A percentile compares a stretch with the other conserved stretches of the same genome.
These are phyloP conservation scores for Erodium chrysanthum DNA, from an alignment of 441 rosid species.

Conservation along the genomic window DNA sequence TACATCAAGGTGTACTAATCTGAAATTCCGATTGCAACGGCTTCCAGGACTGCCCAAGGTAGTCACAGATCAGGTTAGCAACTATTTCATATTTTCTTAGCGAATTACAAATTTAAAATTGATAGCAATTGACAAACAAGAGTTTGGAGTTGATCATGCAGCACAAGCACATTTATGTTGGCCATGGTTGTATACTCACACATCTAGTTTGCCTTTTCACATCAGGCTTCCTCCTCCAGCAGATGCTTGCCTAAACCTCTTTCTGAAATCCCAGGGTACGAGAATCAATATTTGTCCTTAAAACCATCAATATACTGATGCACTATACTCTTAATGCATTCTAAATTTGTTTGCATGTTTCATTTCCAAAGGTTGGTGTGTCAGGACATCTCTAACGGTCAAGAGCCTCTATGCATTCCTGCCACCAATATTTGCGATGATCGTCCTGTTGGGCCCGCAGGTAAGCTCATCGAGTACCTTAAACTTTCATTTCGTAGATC, in stretches of 20 bases:
- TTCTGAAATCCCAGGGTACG: constrained; percentile 38
- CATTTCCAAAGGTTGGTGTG: constrained; percentile 35
- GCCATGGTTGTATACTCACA: constrained; percentile 12
- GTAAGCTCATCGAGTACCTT: constrained; percentile 25
- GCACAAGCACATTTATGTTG: constrained; percentile 4
- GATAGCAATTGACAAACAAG: background rate
- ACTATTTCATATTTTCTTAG: constrained; percentile 1
- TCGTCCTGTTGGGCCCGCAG: constrained; percentile 38
- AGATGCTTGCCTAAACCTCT: constrained; percentile 21
- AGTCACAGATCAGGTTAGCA: constrained; percentile 27
- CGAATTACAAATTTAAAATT: background rate
- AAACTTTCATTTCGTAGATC: background rate
- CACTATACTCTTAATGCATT: constrained; percentile 1
- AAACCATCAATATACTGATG: background rate
- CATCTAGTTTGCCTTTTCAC: constrained; percentile 13
- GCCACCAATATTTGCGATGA: constrained; percentile 35
- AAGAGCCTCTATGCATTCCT: constrained; percentile 35
- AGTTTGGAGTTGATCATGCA: background rate
- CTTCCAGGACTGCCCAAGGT: constrained; percentile 26
- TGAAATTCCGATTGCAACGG: constrained; percentile 30
- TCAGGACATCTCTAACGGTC: constrained; percentile 38
- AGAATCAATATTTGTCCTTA: constrained; percentile 8
- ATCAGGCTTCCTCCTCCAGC: constrained; percentile 29
- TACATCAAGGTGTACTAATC: constrained; percentile 29
- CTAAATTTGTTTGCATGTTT: constrained; percentile 18